Base-by-base conservation (phyloP, 768 basidiomycete species). In the Suillus plorans region DNA sequence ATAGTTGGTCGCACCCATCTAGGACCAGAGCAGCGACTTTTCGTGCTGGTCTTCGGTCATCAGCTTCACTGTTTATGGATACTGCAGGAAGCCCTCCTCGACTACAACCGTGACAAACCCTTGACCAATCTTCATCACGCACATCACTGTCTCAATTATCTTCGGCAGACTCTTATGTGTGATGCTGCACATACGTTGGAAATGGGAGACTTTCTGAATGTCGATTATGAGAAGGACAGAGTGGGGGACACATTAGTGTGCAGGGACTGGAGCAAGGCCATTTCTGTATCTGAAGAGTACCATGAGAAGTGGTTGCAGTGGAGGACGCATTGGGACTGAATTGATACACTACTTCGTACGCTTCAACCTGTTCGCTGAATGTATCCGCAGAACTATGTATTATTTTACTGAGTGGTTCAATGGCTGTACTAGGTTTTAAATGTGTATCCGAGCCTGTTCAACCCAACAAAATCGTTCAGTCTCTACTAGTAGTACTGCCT, bases 111-210 rank as follows among this genome's bases (percentile, higher is more conserved):
- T 58, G 49, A 50, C 22, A 1, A 50, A 25, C 28, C 10, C 62
- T 3, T 65, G 63, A 16, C 5, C 31, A 10, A 18, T 20, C 10
- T 5, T 18, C 52, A 53, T 53, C 79, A 80, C 49, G 57, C 74
- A 16, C 69, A 73, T 5, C 80, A 81, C 62, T 81, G 80, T 63
- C 60, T 80, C 5, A 74, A 77, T 59, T 81, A 81, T 65, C 67
- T 81, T 9, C 69, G 79, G 3, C 79, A 80, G 55, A 72, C 72
- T 2, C 61, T 78, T 22, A 64, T 81, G 31, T 81, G 80, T 62
- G 70, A 50, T 22, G 22, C 49, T 50, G 49, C 49, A 16, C 49
- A 50, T 16, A 50, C 49, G 4, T 61, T 80, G 10, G 80, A 80
- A 61, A 56, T 62, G 10, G 77, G 76, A 1, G 76, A 79, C 60